phyloP scores from a whole-genome alignment of 768 basidiomycete species.

The Mycena haematopus region DNA sequence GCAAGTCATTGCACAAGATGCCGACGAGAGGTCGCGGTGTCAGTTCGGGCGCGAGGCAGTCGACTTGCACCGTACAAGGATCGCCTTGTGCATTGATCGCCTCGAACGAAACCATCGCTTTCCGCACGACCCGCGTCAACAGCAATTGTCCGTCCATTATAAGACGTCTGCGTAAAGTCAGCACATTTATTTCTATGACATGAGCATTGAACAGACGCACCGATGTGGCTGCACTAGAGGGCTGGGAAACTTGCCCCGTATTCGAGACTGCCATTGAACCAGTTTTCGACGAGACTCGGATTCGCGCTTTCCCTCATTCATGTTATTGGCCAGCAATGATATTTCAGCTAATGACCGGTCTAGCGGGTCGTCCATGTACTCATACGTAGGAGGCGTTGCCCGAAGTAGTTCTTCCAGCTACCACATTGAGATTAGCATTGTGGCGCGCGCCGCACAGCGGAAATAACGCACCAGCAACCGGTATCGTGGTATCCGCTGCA shows the following conservation, averaged over 20 bases:
- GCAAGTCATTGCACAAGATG: constrained; percentile 90
- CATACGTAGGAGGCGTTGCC: constrained; percentile 81
- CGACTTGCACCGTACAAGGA: constrained; percentile 83
- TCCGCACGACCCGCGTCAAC: constrained; percentile 90
- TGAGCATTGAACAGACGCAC: constrained; percentile 46
- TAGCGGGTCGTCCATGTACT: constrained; percentile 81
- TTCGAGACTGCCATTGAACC: constrained; percentile 89
- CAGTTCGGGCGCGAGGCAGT: constrained; percentile 86
- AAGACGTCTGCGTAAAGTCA: constrained; percentile 63
- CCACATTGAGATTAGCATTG: constrained; percentile 22
- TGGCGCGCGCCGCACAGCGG: background rate
- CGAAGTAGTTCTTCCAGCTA: constrained; percentile 87
- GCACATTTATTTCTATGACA: constrained; percentile 6
- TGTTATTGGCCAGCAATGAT: constrained; percentile 85
- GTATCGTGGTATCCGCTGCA: constrained; percentile 98
- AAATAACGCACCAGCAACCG: constrained; percentile 77
- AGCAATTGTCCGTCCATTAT: constrained; percentile 91
- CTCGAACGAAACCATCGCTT: constrained; percentile 82
- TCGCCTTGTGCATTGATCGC: constrained; percentile 80
- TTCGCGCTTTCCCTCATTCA: constrained; percentile 99
- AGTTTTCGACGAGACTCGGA: constrained; percentile 91
- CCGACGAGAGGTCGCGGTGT: constrained; percentile 82
- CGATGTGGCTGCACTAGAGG: constrained; percentile 99
- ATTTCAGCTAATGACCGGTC: constrained; percentile 89
- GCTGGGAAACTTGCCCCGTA: constrained; percentile 91